Evolutionary conservation across 2,329 filamentous ascomycete species (phyloP), one percentile per base, ranked within the genome.

Genomic region (Xylariaceae sp.): DNA sequence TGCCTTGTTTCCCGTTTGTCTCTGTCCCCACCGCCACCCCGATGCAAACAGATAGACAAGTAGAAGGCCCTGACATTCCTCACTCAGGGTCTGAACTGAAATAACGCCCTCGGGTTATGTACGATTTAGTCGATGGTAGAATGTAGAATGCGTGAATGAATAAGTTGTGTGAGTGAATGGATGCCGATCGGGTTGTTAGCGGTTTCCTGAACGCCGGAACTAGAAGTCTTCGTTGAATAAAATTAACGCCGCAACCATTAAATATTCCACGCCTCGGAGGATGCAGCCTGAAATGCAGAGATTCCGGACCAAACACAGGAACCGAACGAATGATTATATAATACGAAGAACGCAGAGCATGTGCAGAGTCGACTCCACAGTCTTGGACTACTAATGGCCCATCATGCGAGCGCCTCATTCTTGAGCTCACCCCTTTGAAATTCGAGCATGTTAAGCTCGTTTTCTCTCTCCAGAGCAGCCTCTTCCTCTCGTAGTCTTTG

Each of bases 381-480:
- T 29, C 26, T 34, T 18, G 8, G 36, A 32, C 37, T n/a, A 16
- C 51, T 59, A 67, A 50, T 68, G 66, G 52, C 63, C 67, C 61
- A 68, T 55, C 30, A 67, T 63, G 47, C 63, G 64, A 9, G 55
- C 34, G 60, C 37, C 51, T 66, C 57, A 49, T 57, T 63, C 48
- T 63, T 67, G 41, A 67, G 63, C 49, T 70, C 65, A 55, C 67
- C 64, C 54, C 60, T 61, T 55, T 71, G 66, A 52, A 68, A 68
- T 53, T 67, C 68, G 49, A 68, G 67, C 68, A 68, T 68, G 12
- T 71, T 70, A 63, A 68, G 65, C 63, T 73, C 71, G 49, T 73
- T 73, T 54, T 70, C 68, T 40, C 63, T 65, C 54, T 69, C 66
- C 34, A 73, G 63, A n/a, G 68, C 70, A 47, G 65, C 66, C 54